Base-by-base conservation (phyloP, 768 basidiomycete species). In the Suillus sp. region DNA sequence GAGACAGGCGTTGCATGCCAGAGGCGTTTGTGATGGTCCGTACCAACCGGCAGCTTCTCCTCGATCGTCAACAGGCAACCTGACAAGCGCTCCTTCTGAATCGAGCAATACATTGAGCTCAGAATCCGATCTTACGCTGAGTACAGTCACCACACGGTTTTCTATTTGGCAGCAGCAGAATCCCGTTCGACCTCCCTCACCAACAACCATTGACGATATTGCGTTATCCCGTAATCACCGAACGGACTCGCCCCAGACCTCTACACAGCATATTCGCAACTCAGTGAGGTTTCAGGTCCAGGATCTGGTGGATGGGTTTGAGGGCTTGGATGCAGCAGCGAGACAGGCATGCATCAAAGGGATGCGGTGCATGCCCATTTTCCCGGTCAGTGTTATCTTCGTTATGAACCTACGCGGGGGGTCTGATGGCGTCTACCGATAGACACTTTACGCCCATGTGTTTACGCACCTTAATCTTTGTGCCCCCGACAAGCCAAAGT, bases 391-490 rank as follows among this genome's bases (percentile, higher is more conserved):
- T 72, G 42, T 42, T 69, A 20, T 20, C 14, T 51, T 30, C 10
- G 16, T 18, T 58, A 16, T 34, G 30, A 16, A 16, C 14, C 9
- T 10, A 4, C 27, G 9, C 18, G 42, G 34, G 10, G 34, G 18
- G 14, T 62, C 22, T 34, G 59, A 64, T 10, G 38, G 65, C 35
- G 64, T 37, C 47, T 2, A 18, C 1, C 43, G 37, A 40, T 30
- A 75, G 72, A 67, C 67, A 35, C 34, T 73, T 40, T 60, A 66
- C 27, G 70, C 70, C 10, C 68, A 62, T 59, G 50, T 74, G 20
- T 74, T 74, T 10, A 64, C 65, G 47, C 73, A 75, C 54, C 51
- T 74, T 64, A 72, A 62, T 14, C 30, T 74, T 32, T 75, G 74
- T 37, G 61, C 48, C 11, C 32, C 51, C 4, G 68, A 66, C 20